Conservation (phyloP, 2,329 filamentous ascomycete species). For the Rutstroemia sp. region DNA sequence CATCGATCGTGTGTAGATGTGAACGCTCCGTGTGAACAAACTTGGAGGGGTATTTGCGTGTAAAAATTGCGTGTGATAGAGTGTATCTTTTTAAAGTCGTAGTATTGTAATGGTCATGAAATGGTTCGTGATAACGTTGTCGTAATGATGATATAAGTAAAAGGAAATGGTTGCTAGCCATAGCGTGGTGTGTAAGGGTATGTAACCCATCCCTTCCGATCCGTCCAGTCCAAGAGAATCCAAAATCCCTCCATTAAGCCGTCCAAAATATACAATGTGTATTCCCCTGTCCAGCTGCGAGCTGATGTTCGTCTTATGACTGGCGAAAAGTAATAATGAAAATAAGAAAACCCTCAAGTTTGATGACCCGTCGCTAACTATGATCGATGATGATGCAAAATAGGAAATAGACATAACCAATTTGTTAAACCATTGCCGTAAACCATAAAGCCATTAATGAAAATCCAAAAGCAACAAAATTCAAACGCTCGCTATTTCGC, state of each 20-base stretch:
- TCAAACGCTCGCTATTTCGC: slow-evolving; percentile 24
- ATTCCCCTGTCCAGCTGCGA: slow-evolving; percentile 10
- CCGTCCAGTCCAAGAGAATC: slow-evolving; percentile 8
- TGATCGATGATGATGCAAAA: slow-evolving; percentile 11
- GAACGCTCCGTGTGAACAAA: slow-evolving; percentile 6
- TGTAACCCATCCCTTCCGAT: slow-evolving; percentile 1
- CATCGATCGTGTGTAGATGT: slow-evolving; percentile 5
- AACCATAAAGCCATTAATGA: slow-evolving; percentile 25
- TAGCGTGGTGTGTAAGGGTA: slow-evolving; percentile 5
- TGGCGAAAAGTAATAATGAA: slow-evolving; percentile 1
- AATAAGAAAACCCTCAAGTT: slow-evolving; percentile 8
- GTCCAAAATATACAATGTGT: slow-evolving; percentile 6
- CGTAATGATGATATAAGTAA: neutral
- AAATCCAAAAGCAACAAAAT: slow-evolving; percentile 29
- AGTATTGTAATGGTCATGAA: slow-evolving; percentile 9
- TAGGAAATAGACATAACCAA: slow-evolving; percentile 4
- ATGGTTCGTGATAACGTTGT: slow-evolving; percentile 11
- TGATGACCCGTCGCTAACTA: slow-evolving; percentile 12
- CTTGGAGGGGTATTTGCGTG: slow-evolving; percentile 7
- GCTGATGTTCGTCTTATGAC: slow-evolving; percentile 8
- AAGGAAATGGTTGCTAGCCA: slow-evolving; percentile 10
- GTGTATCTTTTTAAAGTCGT: neutral
- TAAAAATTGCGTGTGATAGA: neutral
- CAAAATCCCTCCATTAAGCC: slow-evolving; percentile 2
- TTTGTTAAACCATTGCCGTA: slow-evolving; percentile 2